Base-by-base conservation (phyloP, 1,284 basidiomycete species). In the Ceratobasidium sp. region DNA sequence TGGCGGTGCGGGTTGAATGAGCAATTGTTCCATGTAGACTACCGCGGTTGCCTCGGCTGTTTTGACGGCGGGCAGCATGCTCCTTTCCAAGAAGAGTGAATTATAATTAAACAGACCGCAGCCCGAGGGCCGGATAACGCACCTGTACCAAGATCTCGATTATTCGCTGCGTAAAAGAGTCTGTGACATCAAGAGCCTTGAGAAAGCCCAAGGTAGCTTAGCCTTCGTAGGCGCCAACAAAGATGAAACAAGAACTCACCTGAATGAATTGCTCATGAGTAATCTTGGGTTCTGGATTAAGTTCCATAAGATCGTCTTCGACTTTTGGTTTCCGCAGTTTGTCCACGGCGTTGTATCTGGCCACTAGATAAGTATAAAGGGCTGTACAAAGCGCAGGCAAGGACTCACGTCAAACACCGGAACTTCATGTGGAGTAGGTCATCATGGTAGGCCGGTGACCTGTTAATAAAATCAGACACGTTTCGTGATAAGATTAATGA, bases 401-500 rank as follows among this genome's bases (percentile, higher is more conserved):
- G 23, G n/a, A 37, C 71, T 56, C 73, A 75, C 73, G 73, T 75
- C 51, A 75, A 75, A 75, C 23, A 56, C 42, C 73, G 60, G 42
- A 75, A 75, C 73, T 75, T 75, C 73, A 75, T 75, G 60, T 75
- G 73, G 73, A 75, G 73, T 37, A 75, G 33, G 61, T 75, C 73
- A 45, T 75, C 73, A 6, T 75, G 51, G 37, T 75, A 75, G n/a
- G 73, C 73, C 11, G 73, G 73, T 35, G 73, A 75, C 73, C 73
- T 75, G 39, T 42, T 3, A 64, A 37, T 37, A 33, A 64, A 54
- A 37, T 65, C 5, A 65, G 37, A 63, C 45, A 31, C 17, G n/a
- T 42, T 54, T 56, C 53, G 11, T 20, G 23, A 23, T 39, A 7
- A 39, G 33, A 28, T 1, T 33, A 31, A 39, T 45, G 45, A 26